Evolutionary conservation across 163 green algal species (phyloP), one percentile per base, ranked within the genome.

Genomic region (Prototheca stagnorum): DNA sequence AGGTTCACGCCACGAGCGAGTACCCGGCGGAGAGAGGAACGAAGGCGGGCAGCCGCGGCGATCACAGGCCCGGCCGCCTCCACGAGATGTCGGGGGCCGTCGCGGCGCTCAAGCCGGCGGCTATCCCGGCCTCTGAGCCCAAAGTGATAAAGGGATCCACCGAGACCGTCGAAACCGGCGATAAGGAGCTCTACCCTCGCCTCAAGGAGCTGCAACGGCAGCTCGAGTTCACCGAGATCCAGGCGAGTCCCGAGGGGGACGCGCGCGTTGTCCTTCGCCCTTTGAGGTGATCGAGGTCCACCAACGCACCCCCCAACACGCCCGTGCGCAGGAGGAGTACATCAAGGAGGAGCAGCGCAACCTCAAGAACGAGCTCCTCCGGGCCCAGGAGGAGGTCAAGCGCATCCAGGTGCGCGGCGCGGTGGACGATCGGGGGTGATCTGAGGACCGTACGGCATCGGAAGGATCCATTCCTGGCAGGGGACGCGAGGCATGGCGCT

Each of bases 331-430:
- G 74, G 91, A 99, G 73, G 88, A 96, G 51, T 99, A 99, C 62
- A 95, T 99, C 57, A 95, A 94, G 55, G 91, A 99, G 67, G 91
- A 99, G 68, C 86, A 96, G 62, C 82, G 86, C 44, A 96, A 89
- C 66, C 71, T 99, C 16, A 95, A 95, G 72, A 78, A 86, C 12
- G 91, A 99, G 72, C 73, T 98, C 45, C 68, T 99, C 63, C 75
- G 85, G 1, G 86, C 91, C 5, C 88, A 93, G 61, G 91, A 99
- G 49, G 89, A 98, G 59, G 88, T 98, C 2, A 95, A 95, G 74
- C 79, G 89, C 26, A 98, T 98, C 44, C 84, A 94, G 68, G 81
- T 46, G n/a, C n/a, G n/a, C n/a, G 22, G 15, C n/a, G n/a, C n/a
- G n/a, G n/a, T n/a, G n/a, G n/a, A n/a, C n/a, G n/a, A n/a, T n/a